Evolutionary conservation across 768 basidiomycete species (phyloP).

Genomic region (Rhizopogon roseolus): DNA sequence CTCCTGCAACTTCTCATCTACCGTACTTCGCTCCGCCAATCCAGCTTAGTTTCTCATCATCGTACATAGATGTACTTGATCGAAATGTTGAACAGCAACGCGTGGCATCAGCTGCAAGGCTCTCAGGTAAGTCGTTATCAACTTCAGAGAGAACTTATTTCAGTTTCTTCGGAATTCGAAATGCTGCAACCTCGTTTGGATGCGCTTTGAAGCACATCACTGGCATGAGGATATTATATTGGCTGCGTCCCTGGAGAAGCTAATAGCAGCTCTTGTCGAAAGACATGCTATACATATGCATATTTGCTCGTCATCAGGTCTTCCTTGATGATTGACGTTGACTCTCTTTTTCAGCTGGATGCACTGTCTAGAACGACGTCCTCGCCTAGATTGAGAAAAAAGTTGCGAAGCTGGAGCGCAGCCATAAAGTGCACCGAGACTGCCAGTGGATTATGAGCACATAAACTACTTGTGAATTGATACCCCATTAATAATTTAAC

Average conservation of each 20-base stretch:
- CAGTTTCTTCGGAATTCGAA: slow-evolving; percentile 47
- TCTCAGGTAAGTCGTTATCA: no score
- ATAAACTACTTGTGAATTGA: background rate
- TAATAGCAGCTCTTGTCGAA: no score
- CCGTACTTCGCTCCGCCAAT: no score
- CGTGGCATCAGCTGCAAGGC: slow-evolving; percentile 63
- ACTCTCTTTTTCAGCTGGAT: slow-evolving; percentile 51
- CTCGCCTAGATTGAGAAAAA: slow-evolving; percentile 63
- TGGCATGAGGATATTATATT: slow-evolving; percentile 46
- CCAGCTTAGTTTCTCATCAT: no score
- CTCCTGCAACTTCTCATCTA: no score
- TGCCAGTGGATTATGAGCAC: slow-evolving; percentile 60
- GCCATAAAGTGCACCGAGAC: slow-evolving; percentile 51
- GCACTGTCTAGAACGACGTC: slow-evolving; percentile 75
- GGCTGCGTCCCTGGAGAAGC: no score
- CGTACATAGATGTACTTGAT: slow-evolving; percentile 30
- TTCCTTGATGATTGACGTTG: no score
- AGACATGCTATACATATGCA: no score
- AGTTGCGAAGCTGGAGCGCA: slow-evolving; percentile 52
- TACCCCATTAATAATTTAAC: background rate
- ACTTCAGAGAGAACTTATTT: background rate
- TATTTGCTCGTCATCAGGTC: no score
- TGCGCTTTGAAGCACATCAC: slow-evolving; percentile 49
- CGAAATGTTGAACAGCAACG: slow-evolving; percentile 65
- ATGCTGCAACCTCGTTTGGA: slow-evolving; percentile 64